Evolutionary conservation across 331 rosid genomes (phyloP).

Genomic region (Cydonia oblonga): DNA sequence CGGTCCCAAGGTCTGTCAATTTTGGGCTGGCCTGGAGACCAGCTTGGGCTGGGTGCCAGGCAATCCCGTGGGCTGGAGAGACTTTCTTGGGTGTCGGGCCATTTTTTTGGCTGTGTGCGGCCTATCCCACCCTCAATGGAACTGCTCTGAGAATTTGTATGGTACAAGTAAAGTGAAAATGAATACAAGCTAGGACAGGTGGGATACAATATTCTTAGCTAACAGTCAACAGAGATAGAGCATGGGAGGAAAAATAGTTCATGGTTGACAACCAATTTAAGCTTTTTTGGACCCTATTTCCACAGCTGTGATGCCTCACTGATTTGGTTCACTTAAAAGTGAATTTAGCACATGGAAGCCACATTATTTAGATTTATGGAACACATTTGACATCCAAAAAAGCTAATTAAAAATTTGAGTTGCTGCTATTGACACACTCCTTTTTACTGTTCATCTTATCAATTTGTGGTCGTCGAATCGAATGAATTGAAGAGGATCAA

Average conservation of each 20-base stretch:
- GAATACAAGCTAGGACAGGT: background rate
- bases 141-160: too few relatives aligned
- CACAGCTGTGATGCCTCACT: background rate
- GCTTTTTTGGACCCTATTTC: background rate
- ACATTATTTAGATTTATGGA: background rate
- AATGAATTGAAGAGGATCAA: too few relatives aligned
- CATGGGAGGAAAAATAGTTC: background rate
- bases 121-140: too few relatives aligned
- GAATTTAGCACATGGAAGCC: constrained; percentile 5
- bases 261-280: background rate
- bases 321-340: background rate
- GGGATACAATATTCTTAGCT: background rate
- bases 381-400: background rate
- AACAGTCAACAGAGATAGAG: background rate
- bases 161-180: background rate
- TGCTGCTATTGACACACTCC: too few relatives aligned
- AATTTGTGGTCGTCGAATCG: too few relatives aligned
- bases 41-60: too few relatives aligned
- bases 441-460: too few relatives aligned
- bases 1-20: too few relatives aligned
- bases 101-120: too few relatives aligned
- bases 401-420: background rate
- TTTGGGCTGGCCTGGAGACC: too few relatives aligned
- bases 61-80: too few relatives aligned
- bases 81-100: too few relatives aligned